These are phyloP conservation scores for Lipomyces kockii DNA, from an alignment of 805 yeast species.

Conservation along the genomic window DNA sequence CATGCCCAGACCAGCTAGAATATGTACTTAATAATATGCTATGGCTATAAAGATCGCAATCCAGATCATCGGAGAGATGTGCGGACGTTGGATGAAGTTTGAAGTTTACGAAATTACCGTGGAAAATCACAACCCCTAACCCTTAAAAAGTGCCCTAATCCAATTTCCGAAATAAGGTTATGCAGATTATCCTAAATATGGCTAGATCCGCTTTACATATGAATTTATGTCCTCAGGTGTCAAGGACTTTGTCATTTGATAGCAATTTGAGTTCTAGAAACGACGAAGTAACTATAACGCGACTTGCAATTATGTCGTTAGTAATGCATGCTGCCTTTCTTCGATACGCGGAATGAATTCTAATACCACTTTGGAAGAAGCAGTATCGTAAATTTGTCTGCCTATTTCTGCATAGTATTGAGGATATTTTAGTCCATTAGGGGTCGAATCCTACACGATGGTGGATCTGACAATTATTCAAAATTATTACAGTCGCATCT, in stretches of 20 bases:
- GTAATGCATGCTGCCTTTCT: too few species aligned
- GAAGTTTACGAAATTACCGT: too few species aligned
- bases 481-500: background rate
- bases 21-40: background rate
- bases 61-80: too few species aligned
- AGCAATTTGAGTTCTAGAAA: too few species aligned
- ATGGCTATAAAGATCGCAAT: background rate
- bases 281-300: too few species aligned
- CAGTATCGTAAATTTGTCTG: too few species aligned
- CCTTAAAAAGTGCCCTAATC: background rate
- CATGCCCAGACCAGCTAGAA: constrained; percentile 17
- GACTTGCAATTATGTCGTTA: too few species aligned
- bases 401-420: background rate
- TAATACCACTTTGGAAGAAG: too few species aligned
- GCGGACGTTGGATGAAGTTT: too few species aligned
- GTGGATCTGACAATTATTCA: constrained; percentile 3
- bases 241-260: too few species aligned
- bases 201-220: background rate
- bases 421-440: background rate
- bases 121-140: background rate
- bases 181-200: background rate
- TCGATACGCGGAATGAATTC: too few species aligned
- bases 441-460: background rate
- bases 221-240: background rate
- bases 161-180: background rate